These are phyloP conservation scores for Litchi chinensis DNA, from an alignment of 345 rosid genomes.

Conservation along the genomic window DNA sequence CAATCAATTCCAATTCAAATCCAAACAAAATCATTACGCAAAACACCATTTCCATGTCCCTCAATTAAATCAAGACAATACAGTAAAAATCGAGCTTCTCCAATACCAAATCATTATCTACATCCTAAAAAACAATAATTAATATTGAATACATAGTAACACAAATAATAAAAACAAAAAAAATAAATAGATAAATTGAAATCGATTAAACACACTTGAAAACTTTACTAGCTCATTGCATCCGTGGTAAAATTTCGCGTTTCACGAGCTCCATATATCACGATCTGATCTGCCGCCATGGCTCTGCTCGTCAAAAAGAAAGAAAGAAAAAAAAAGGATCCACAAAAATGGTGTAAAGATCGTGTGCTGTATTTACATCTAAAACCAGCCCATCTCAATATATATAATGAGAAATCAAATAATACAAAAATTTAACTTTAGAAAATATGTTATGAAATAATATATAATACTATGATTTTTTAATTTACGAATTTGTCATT, in stretches of 20 bases:
- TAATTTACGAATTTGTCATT: too few species aligned
- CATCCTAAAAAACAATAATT: background rate
- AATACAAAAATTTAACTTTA: too few species aligned
- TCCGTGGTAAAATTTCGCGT: slow-evolving; percentile 59
- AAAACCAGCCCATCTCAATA: too few species aligned
- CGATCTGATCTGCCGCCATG: slow-evolving; percentile 69
- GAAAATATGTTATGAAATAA: too few species aligned
- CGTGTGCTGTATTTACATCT: background rate
- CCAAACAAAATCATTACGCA: background rate
- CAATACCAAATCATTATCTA: background rate
- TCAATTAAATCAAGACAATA: too few species aligned
- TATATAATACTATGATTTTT: too few species aligned
- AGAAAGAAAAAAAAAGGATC: slow-evolving; percentile 20
- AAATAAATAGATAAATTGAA: background rate
- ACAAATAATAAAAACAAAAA: background rate
- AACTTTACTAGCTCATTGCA: slow-evolving; percentile 77
- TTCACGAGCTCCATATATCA: slow-evolving; percentile 73
- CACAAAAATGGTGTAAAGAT: background rate
- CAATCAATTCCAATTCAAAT: slow-evolving; percentile 12
- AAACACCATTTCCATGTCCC: background rate
- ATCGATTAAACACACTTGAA: slow-evolving; percentile 42
- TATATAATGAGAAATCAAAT: too few species aligned
- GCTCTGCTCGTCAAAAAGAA: slow-evolving; percentile 40
- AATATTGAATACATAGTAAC: background rate
- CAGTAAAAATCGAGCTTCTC: background rate